Percentiles rank a stretch among this genome's conserved stretches.
Conservation (phyloP, 805 yeast species). For the Maudiozyma serrabonitensis region DNA sequence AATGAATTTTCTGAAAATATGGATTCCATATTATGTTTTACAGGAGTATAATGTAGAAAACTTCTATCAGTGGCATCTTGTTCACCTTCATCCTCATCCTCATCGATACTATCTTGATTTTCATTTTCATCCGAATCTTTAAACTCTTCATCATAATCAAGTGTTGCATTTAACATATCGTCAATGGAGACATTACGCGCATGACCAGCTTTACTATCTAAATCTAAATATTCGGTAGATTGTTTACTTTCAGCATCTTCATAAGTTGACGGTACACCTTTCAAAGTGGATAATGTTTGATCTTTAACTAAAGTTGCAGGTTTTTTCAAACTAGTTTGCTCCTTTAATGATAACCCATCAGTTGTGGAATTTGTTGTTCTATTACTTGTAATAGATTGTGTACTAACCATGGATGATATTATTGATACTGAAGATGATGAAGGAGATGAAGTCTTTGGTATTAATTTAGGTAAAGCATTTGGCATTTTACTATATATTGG, state of each 20-base stretch:
- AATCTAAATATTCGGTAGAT: neutral
- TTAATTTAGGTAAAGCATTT: neutral
- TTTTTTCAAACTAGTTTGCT: neutral
- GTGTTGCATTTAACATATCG: slow-evolving; percentile 17
- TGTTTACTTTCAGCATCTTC: neutral
- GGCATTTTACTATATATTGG: neutral
- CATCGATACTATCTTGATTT: slow-evolving; percentile 1
- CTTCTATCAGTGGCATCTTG: neutral
- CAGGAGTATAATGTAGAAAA: neutral
- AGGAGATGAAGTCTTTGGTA: neutral
- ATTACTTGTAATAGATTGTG: neutral
- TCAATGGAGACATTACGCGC: slow-evolving; percentile 14
- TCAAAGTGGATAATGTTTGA: neutral
- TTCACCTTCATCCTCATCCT: slow-evolving; percentile 1
- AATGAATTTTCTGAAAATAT: slow-evolving; percentile 1
- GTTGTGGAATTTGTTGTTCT: neutral
- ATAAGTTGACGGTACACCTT: neutral
- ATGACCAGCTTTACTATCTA: slow-evolving; percentile 2
- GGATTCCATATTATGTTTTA: neutral
- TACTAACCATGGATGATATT: neutral
- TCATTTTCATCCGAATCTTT: neutral
- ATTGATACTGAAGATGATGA: neutral
- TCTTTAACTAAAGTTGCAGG: neutral
- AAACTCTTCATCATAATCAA: slow-evolving; percentile 13
- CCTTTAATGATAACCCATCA: too few species aligned